Percentiles rank a stretch among this genome's conserved stretches.
Conservation (phyloP, 2,329 filamentous ascomycete genomes). For the Cladobotryum protrusum region DNA sequence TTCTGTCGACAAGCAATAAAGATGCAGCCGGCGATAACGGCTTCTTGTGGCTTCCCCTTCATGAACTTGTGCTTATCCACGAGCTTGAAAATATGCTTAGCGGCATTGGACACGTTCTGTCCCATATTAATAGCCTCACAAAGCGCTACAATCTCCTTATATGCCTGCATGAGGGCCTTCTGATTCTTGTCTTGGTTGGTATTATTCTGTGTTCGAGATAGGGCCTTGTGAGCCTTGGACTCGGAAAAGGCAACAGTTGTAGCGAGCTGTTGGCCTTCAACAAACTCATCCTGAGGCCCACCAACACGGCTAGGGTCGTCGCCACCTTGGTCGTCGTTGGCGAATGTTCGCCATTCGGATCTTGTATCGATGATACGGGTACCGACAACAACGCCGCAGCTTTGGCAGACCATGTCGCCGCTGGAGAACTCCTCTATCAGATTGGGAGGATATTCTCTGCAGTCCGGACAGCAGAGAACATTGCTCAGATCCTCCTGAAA, state of each 20-base stretch:
- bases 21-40: conserved; percentile 91
- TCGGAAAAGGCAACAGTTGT: conserved; percentile 84
- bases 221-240: conserved; percentile 61
- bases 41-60: conserved; percentile 92
- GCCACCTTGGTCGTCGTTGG: conserved; percentile 93
- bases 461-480: conserved; percentile 81
- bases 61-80: conserved; percentile 89
- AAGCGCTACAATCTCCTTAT: conserved; percentile 78
- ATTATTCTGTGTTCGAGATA: conserved; percentile 81
- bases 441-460: conserved; percentile 85
- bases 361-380: conserved; percentile 91
- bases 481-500: conserved; percentile 85
- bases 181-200: conserved; percentile 78
- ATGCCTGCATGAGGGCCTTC: conserved; percentile 76
- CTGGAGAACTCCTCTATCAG: conserved; percentile 88
- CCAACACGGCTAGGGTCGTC: conserved; percentile 98
- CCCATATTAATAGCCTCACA: conserved; percentile 81
- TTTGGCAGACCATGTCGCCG: conserved; percentile 87
- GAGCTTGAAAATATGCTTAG: conserved; percentile 93
- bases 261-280: conserved; percentile 84
- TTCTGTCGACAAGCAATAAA: conserved; percentile 96
- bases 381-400: conserved; percentile 84
- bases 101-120: conserved; percentile 75
- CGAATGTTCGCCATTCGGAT: conserved; percentile 98
- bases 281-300: conserved; percentile 81